Evolutionary conservation across 345 rosid genomes (phyloP), one percentile per base, ranked within the genome.

Genomic region (Ceriops decandra): DNA sequence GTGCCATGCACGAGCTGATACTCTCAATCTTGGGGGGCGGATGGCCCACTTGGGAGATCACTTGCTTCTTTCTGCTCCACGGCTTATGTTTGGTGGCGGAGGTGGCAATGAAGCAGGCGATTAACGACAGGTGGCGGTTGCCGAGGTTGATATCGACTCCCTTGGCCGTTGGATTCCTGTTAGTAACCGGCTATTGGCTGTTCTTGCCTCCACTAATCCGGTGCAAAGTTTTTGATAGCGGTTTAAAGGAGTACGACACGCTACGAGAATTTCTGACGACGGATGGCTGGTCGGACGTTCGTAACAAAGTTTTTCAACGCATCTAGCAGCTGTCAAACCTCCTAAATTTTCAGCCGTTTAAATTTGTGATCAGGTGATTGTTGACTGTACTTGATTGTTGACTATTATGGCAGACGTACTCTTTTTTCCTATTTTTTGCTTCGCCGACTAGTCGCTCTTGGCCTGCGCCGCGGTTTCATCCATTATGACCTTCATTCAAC

Each of bases 1-100:
- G 73, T 1, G 20, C 51, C 0, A 77, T 77, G 80, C 80, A 77
- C 70, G 80, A 77, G 67, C 74, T 77, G 20, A 72, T 77, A 19
- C 72, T 77, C 74, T 77, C 62, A 70, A 59, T 72, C 73, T 33
- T 77, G 47, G 80, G 76, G 47, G 64, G 77, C 62, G 63, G 51
- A 63, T 19, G 24, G 57, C 80, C 80, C 42, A 62, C 72, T 13
- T 32, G 80, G 80, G 75, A 71, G 52, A 49, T 71, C 72, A 76
- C 72, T 31, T 16, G 72, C 28, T 76, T 71, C 72, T 76, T 76
- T 59, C 52, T 71, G 54, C 66, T 76, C 58, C 80, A 76, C 56
- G 80, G 80, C 59, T 5, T 49, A 4, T 76, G 72, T 42, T 60
- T 76, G 13, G 13, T 46, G 69, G 76, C n/a, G 42, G 79, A 76